Conservation (phyloP, 1,139 yeast genomes). For the Casaregolazyma lundiana region DNA sequence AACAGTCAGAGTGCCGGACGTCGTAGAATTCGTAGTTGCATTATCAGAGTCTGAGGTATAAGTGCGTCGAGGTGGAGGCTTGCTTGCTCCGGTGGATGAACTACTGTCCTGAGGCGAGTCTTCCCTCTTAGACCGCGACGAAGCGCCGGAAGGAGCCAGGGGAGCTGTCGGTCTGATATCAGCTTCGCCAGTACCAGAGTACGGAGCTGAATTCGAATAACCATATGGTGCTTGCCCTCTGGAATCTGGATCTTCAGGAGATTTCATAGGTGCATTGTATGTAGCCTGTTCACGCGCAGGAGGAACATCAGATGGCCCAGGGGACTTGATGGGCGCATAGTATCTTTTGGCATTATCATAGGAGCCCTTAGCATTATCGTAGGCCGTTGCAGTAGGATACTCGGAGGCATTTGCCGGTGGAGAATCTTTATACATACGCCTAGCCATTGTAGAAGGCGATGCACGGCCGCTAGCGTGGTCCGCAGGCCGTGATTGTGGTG, state of each 20-base stretch:
- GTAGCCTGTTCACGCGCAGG: neutral
- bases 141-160: neutral
- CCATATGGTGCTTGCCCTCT: neutral
- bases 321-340: slow-evolving; percentile 7
- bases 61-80: slow-evolving; percentile 29
- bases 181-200: neutral
- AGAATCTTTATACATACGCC: slow-evolving; percentile 9
- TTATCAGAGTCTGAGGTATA: slow-evolving; percentile 17
- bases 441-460: slow-evolving; percentile 15
- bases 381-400: slow-evolving; percentile 4
- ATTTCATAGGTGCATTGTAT: neutral
- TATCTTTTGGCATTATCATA: neutral
- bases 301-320: slow-evolving; percentile 2
- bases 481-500: slow-evolving; percentile 12
- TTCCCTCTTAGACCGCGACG: neutral
- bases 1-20: slow-evolving; percentile 23
- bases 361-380: neutral
- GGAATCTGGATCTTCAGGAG: neutral
- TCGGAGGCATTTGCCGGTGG: slow-evolving; percentile 9
- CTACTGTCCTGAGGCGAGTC: slow-evolving; percentile 4
- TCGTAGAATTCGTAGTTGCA: slow-evolving; percentile 3
- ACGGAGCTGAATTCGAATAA: neutral
- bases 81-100: slow-evolving; percentile 9
- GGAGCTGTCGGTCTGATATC: neutral
- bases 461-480: slow-evolving; percentile 15